These are phyloP conservation scores for Uronychia binucleata DNA, from an alignment of 73 alveolate species.

Conservation along the genomic window DNA sequence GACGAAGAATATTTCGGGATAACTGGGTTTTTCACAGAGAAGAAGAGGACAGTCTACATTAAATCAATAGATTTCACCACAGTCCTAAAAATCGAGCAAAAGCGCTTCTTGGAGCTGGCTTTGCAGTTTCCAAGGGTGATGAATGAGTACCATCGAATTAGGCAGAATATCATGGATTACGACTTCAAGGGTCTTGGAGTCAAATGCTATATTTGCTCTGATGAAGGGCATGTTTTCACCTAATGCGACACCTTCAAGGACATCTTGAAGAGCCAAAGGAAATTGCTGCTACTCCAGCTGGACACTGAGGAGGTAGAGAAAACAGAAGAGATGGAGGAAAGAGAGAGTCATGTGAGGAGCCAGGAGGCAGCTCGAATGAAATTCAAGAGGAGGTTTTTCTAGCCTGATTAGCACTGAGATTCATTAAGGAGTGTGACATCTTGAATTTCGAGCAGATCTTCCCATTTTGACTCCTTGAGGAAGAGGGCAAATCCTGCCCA, in stretches of 20 bases:
- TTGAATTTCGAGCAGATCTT: neutral
- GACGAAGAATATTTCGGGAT: conserved; percentile 82
- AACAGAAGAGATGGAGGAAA: neutral
- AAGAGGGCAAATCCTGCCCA: neutral
- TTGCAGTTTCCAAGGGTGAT: neutral
- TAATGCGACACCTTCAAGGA: neutral
- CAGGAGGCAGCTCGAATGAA: neutral
- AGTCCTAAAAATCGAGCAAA: conserved; percentile 44
- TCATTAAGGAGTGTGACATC: neutral
- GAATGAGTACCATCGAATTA: neutral
- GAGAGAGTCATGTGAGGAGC: neutral
- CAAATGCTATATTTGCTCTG: neutral
- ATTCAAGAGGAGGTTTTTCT: too few relatives aligned
- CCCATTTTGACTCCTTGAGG: too few relatives aligned
- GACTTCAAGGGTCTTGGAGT: neutral
- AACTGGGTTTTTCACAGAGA: conserved; percentile 81
- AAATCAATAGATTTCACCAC: conserved; percentile 80
- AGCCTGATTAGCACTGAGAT: too few relatives aligned
- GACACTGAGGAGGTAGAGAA: neutral
- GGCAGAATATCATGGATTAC: neutral
- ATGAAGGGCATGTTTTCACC: neutral
- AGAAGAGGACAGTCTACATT: conserved; percentile 74
- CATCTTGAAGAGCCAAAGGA: too few relatives aligned
- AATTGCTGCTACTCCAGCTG: neutral
- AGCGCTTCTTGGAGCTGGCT: conserved; percentile 18